Conservation (phyloP, 495 filamentous ascomycete species). For the Bryoglossum gracile region DNA sequence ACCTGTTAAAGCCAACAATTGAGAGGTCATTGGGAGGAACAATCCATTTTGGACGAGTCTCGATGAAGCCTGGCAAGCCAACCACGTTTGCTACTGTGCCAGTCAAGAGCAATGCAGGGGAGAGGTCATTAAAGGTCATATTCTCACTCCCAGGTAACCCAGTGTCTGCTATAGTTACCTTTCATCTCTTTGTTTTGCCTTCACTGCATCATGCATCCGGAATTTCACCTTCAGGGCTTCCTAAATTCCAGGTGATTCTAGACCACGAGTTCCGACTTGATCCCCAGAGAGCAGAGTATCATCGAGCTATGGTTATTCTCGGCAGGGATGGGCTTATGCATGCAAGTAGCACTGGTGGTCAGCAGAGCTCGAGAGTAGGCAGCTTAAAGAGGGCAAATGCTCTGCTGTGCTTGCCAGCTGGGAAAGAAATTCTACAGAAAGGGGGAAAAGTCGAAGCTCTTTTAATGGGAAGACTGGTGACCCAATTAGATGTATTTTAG, state of each 20-base stretch:
- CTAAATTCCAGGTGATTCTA: slow-evolving; percentile 61
- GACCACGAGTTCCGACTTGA: slow-evolving; percentile 68
- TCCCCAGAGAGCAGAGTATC: slow-evolving; percentile 73
- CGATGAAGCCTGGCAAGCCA: slow-evolving; percentile 97
- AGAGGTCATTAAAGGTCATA: slow-evolving; percentile 59
- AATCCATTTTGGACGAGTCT: slow-evolving; percentile 93
- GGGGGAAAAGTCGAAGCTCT: slow-evolving; percentile 22
- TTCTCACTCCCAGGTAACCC: slow-evolving; percentile 95
- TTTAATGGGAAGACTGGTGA: slow-evolving; percentile 23
- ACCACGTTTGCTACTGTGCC: slow-evolving; percentile 93
- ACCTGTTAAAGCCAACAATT: slow-evolving; percentile 94
- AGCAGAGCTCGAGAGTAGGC: slow-evolving; percentile 82
- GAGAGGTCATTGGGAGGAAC: slow-evolving; percentile 84
- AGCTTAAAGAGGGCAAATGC: slow-evolving; percentile 86
- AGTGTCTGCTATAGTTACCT: slow-evolving; percentile 84
- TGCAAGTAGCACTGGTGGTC: slow-evolving; percentile 79
- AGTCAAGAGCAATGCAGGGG: slow-evolving; percentile 48
- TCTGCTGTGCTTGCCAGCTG: slow-evolving; percentile 64
- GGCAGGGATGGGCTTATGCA: slow-evolving; percentile 58
- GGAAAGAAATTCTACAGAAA: slow-evolving; percentile 13
- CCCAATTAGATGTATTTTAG: slow-evolving; percentile 18
- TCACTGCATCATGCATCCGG: slow-evolving; percentile 68
- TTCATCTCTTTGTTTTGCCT: slow-evolving; percentile 90
- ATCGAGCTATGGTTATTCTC: slow-evolving; percentile 62
- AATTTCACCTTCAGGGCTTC: slow-evolving; percentile 54